These are phyloP conservation scores for Porodaedalea pini DNA, from an alignment of 1,284 basidiomycete genomes.

Conservation along the genomic window DNA sequence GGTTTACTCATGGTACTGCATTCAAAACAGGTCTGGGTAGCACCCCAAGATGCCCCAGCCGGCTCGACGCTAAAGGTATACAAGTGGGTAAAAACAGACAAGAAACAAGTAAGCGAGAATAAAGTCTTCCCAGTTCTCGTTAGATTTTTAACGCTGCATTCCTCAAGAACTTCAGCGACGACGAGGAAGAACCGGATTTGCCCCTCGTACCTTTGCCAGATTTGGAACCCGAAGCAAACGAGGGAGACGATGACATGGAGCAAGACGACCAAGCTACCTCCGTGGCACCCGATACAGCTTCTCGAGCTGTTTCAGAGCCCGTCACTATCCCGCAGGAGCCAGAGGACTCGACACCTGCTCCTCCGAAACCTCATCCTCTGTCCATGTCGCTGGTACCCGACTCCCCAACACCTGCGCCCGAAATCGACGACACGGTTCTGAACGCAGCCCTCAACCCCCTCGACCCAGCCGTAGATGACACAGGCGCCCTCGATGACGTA, in stretches of 20 bases:
- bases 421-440: constrained; percentile 27
- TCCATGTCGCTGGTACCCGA: constrained; percentile 42
- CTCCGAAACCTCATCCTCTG: constrained; percentile 54
- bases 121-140: background rate
- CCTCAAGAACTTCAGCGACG: constrained; percentile 72
- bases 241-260: constrained; percentile 57
- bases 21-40: constrained; percentile 42
- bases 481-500: constrained; percentile 28
- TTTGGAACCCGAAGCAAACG: constrained; percentile 55
- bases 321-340: constrained; percentile 31
- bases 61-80: constrained; percentile 61
- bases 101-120: constrained; percentile 51
- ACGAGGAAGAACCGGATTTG: constrained; percentile 68
- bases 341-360: constrained; percentile 48
- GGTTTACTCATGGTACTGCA: too few relatives aligned
- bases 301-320: constrained; percentile 36
- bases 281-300: constrained; percentile 38
- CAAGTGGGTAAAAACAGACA: constrained; percentile 74
- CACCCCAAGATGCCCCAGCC: constrained; percentile 48
- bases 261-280: constrained; percentile 61
- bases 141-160: background rate
- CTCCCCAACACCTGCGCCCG: constrained; percentile 29
- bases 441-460: constrained; percentile 48
- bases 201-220: constrained; percentile 74
- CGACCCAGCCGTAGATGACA: constrained; percentile 38